These are phyloP conservation scores for Periconia digitata DNA, from an alignment of 2,329 filamentous ascomycete genomes.

Conservation along the genomic window DNA sequence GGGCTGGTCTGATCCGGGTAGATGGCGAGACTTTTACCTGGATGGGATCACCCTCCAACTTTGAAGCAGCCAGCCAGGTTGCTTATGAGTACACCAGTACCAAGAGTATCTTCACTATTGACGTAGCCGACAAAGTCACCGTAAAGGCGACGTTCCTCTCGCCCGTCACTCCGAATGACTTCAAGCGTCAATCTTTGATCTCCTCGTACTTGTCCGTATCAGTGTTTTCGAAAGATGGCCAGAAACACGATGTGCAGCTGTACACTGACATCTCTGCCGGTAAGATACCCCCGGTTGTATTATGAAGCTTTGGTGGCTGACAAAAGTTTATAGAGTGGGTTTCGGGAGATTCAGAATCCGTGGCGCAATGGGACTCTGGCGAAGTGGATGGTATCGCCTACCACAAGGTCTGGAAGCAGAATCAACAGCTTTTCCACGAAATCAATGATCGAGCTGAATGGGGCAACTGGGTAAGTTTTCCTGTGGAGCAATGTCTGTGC, in stretches of 20 bases:
- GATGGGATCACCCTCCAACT: slow-evolving; percentile 54
- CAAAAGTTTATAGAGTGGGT: slow-evolving; percentile 63
- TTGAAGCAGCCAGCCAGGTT: slow-evolving; percentile 58
- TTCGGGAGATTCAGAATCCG: slow-evolving; percentile 60
- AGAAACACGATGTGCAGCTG: slow-evolving; percentile 65
- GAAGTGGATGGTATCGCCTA: slow-evolving; percentile 53
- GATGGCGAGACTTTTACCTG: slow-evolving; percentile 48
- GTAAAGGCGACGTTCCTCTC: slow-evolving; percentile 72
- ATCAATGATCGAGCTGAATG: slow-evolving; percentile 53
- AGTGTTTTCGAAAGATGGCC: slow-evolving; percentile 64
- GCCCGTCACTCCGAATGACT: slow-evolving; percentile 67
- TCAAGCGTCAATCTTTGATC: slow-evolving; percentile 67
- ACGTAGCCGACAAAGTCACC: slow-evolving; percentile 61
- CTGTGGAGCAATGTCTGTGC: not conserved
- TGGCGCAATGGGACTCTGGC: slow-evolving; percentile 65
- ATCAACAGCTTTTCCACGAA: slow-evolving; percentile 52
- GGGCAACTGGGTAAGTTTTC: slow-evolving; percentile 47
- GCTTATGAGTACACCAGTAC: slow-evolving; percentile 72
- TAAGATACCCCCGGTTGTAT: slow-evolving; percentile 38
- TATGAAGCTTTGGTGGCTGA: slow-evolving; percentile 14
- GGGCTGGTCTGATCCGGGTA: slow-evolving; percentile 70
- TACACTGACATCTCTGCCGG: slow-evolving; percentile 74
- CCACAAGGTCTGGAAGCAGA: slow-evolving; percentile 58
- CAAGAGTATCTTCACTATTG: slow-evolving; percentile 68
- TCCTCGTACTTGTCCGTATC: slow-evolving; percentile 71